Evolutionary conservation across 1,284 basidiomycete genomes (phyloP), one percentile per base, ranked within the genome.

Genomic region (Ceratobasidium sp.): DNA sequence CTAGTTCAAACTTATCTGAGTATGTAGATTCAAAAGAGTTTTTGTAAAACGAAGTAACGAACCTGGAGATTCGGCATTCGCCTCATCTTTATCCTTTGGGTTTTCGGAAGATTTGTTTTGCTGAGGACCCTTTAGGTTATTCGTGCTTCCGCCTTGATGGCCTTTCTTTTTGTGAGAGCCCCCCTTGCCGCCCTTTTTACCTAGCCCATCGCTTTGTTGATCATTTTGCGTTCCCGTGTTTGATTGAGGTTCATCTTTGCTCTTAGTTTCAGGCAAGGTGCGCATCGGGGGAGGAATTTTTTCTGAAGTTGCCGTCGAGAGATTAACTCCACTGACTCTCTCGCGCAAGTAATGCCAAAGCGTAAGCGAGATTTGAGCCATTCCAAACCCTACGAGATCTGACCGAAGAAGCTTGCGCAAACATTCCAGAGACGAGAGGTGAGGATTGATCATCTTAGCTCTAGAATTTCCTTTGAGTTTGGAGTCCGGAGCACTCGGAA

Each of bases 301-400:
- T 3, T 60, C n/a, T 23, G 56, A 61, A 5, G 56, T 61, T 3
- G 56, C 70, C 4, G 70, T 72, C 13, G 70, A 72, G 23, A 72
- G 42, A 42, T 72, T 72, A 15, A 72, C 70, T 2, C 70, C 70
- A 2, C 42, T 15, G 39, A 72, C 70, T 15, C 42, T 58, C 40
- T 72, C 70, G 28, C 58, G 70, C 56, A 72, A 61, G n/a, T 56
- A 44, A 61, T 72, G 20, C 70, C 70, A 72, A 20, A 72, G 42
- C 18, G 56, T 60, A 13, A 72, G 56, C n/a, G 70, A 72, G 2
- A 72, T 72, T 46, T 72, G 55, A 46, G 70, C 40, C 70, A 72
- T 72, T 7, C 56, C 70, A 23, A 72, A 72, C 9, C 56, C 70
- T 6, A 42, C 70, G 3, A 72, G 39, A 26, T 61, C 56, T 2